Conservation (phyloP, 441 rosid species). For the Eruca vesicaria region DNA sequence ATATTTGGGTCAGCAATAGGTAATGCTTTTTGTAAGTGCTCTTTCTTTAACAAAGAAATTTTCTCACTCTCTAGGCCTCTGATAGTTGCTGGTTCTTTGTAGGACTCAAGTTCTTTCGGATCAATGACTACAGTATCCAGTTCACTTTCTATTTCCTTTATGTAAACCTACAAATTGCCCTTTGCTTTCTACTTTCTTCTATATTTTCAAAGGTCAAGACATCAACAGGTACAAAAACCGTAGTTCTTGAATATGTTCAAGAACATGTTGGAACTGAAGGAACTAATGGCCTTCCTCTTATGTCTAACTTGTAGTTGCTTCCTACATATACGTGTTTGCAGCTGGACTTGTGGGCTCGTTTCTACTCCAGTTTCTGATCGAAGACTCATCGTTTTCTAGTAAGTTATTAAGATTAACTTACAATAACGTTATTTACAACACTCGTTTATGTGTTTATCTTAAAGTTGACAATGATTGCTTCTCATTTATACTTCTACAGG, state of each 20-base stretch:
- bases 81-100: background rate
- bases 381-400: constrained; percentile 74
- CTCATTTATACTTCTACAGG: constrained; percentile 36
- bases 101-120: constrained; percentile 71
- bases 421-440: background rate
- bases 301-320: constrained; percentile 45
- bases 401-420: constrained; percentile 22
- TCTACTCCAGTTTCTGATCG: constrained; percentile 59
- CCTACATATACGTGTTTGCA: constrained; percentile 65
- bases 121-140: constrained; percentile 73
- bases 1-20: constrained; percentile 61
- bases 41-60: background rate
- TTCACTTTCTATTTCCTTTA: constrained; percentile 65
- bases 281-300: background rate
- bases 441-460: background rate
- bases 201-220: constrained; percentile 69
- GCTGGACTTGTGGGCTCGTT: constrained; percentile 73
- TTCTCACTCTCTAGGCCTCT: background rate
- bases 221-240: constrained; percentile 56
- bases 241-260: background rate
- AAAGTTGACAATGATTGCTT: background rate
- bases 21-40: background rate
- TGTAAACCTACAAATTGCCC: constrained; percentile 74
- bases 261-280: background rate
- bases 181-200: constrained; percentile 73